A percentile compares a stretch with the other conserved stretches of the same genome.
Evolutionary conservation across 441 rosid genomes (phyloP).

Genomic region (Pelargonium myrrhifolium): DNA sequence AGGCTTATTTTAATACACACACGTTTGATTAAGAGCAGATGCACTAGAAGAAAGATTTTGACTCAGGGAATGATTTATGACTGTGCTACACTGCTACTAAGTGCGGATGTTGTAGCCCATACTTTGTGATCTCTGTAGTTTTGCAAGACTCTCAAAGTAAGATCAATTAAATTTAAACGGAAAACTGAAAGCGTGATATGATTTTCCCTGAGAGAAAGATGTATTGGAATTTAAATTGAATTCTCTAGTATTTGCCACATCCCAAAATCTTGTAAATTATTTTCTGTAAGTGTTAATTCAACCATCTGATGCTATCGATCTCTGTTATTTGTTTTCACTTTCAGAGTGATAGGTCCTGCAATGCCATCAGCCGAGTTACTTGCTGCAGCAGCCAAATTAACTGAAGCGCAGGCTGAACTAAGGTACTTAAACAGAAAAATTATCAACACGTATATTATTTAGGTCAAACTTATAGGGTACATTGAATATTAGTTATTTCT

Average conservation of each 20-base stretch:
- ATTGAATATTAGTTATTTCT: constrained; percentile 11
- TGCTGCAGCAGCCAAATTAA: constrained; percentile 91
- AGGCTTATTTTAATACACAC: neutral
- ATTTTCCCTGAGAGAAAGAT: neutral
- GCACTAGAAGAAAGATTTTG: neutral
- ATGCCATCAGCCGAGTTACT: constrained; percentile 92
- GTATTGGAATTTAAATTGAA: neutral
- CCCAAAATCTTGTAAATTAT: neutral
- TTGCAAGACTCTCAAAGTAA: neutral
- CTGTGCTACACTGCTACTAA: too few relatives aligned
- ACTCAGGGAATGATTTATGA: neutral
- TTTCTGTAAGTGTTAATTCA: neutral
- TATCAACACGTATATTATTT: constrained; percentile 5
- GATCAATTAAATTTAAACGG: neutral
- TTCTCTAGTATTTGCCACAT: neutral
- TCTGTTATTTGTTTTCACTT: constrained; percentile 15
- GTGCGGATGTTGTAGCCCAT: neutral
- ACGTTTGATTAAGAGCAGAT: neutral
- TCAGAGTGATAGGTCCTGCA: constrained; percentile 80
- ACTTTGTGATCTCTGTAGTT: neutral
- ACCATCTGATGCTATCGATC: constrained; percentile 7
- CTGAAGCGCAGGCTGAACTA: constrained; percentile 84
- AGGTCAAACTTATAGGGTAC: neutral
- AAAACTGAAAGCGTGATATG: neutral
- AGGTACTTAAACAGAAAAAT: constrained; percentile 34